A percentile compares a stretch with the other conserved stretches of the same genome.
Conservation (phyloP, 352 stramenopile genomes). For the Pilasporangium apinafurcum region DNA sequence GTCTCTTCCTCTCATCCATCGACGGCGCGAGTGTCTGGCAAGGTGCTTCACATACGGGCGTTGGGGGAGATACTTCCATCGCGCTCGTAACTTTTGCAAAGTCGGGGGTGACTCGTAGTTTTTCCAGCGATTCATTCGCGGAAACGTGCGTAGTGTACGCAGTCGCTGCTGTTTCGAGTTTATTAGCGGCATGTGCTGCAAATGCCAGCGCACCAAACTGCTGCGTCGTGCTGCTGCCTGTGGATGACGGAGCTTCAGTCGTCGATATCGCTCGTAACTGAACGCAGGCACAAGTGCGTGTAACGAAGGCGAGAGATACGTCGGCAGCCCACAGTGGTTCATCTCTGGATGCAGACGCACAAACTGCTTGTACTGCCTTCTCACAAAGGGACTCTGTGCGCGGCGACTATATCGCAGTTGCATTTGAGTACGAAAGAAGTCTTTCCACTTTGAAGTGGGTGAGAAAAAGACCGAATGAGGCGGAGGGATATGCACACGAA, state of each 20-base stretch:
- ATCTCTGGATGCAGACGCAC: slow-evolving; percentile 13
- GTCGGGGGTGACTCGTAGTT: no score
- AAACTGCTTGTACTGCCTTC: slow-evolving; percentile 12
- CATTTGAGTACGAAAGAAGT: slow-evolving; percentile 9
- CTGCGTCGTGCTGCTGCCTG: slow-evolving; percentile 8
- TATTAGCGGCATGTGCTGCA: slow-evolving; percentile 1
- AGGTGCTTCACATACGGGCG: no score
- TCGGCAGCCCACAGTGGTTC: slow-evolving; percentile 5
- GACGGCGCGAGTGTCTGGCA: no score
- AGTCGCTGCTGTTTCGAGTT: neutral
- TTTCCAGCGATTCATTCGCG: no score
- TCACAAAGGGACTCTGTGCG: slow-evolving; percentile 16
- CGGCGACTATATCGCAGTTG: slow-evolving; percentile 3
- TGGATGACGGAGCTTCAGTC: slow-evolving; percentile 10
- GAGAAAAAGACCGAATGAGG: slow-evolving; percentile 8
- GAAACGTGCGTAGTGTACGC: no score
- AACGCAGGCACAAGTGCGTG: slow-evolving; percentile 1
- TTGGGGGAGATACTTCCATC: no score
- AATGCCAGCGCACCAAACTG: slow-evolving; percentile 9
- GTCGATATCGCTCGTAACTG: slow-evolving; percentile 13
- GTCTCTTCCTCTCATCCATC: no score
- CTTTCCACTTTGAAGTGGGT: slow-evolving; percentile 11
- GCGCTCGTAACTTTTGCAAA: no score
- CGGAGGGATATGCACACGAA: neutral
- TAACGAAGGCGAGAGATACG: neutral